phyloP scores from a whole-genome alignment of 768 basidiomycete species.

The Leccinum variicolor region DNA sequence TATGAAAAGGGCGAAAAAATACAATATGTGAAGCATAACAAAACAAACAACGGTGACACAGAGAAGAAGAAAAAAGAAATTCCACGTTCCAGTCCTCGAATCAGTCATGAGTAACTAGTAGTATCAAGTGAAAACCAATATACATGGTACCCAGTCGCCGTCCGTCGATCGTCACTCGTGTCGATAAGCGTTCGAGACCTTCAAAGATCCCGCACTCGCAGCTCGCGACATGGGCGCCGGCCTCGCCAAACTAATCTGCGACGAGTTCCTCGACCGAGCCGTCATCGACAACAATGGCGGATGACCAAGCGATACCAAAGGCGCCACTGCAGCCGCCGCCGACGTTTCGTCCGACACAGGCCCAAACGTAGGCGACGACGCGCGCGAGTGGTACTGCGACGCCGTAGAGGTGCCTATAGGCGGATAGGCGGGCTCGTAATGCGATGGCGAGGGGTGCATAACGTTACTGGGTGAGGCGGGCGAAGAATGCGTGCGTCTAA shows the following conservation, averaged over 20 bases:
- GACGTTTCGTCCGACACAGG: constrained; percentile 1
- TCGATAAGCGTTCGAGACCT: constrained; percentile 12
- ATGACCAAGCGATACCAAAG: constrained; percentile 26
- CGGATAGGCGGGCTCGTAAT: constrained; percentile 21
- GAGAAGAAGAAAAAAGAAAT: background rate
- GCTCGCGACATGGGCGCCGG: constrained; percentile 37
- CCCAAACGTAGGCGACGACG: constrained; percentile 28
- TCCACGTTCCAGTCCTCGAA: background rate
- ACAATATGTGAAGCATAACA: background rate
- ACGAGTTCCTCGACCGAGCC: constrained; percentile 64
- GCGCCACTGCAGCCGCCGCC: background rate
- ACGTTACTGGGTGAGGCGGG: constrained; percentile 12
- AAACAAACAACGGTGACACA: background rate
- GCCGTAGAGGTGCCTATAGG: constrained; percentile 31
- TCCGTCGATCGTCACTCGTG: constrained; percentile 3
- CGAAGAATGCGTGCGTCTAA: constrained; percentile 22
- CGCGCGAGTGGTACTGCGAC: constrained; percentile 32
- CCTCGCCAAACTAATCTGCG: constrained; percentile 60
- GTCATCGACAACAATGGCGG: constrained; percentile 37
- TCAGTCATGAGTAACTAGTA: background rate
- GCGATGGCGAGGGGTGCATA: constrained; percentile 3
- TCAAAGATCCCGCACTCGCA: constrained; percentile 21
- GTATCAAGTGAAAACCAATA: background rate
- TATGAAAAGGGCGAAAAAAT: background rate
- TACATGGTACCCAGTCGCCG: background rate